Conservation (phyloP, 805 yeast genomes). For the Komagataella mondaviorum region DNA sequence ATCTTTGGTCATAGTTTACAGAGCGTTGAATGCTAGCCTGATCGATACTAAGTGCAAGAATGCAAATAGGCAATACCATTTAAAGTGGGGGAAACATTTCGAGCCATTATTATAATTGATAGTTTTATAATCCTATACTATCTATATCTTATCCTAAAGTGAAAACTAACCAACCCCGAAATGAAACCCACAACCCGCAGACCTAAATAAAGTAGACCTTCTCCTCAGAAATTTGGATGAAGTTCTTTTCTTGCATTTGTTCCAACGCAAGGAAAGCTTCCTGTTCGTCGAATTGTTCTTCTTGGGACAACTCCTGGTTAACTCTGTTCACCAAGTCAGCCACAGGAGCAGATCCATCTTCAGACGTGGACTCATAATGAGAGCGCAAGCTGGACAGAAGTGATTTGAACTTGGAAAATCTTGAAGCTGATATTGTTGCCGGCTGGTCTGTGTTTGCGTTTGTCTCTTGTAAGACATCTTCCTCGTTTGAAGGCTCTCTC, state of each 20-base stretch:
- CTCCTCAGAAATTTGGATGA: conserved; percentile 33
- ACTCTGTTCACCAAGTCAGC: conserved; percentile 7
- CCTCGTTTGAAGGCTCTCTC: conserved; percentile 6
- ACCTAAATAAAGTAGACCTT: conserved; percentile 16
- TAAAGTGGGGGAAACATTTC: not conserved
- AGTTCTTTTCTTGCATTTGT: conserved; percentile 28
- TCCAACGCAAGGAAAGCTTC: conserved; percentile 31
- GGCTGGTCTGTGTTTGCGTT: conserved; percentile 7
- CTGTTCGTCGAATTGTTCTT: conserved; percentile 28
- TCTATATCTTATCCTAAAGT: not conserved
- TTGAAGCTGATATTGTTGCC: conserved; percentile 32
- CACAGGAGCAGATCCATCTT: conserved; percentile 13
- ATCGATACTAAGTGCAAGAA: no score
- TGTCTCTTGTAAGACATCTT: conserved; percentile 6
- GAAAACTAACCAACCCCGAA: not conserved
- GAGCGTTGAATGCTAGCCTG: not conserved
- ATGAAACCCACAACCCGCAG: not conserved
- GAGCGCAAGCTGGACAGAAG: conserved; percentile 29
- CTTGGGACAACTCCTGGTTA: conserved; percentile 21
- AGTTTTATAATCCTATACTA: not conserved
- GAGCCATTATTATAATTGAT: not conserved
- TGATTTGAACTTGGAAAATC: conserved; percentile 32
- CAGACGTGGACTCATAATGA: conserved; percentile 15
- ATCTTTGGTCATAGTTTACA: not conserved
- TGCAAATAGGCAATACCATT: not conserved